phyloP scores from a whole-genome alignment of 768 basidiomycete species.

The Boletus sensibilis region DNA sequence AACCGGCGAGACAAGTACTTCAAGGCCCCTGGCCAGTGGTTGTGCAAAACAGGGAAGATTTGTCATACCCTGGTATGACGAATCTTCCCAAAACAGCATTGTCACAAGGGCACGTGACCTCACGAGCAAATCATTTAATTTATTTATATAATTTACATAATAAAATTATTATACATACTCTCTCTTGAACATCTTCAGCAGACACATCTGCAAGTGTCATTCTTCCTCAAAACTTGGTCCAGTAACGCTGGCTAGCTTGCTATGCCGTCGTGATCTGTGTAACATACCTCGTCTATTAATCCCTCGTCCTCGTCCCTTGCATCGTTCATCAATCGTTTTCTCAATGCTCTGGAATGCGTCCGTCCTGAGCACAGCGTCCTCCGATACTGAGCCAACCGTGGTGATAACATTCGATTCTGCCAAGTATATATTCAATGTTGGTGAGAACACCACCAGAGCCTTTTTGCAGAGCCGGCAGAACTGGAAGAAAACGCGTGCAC shows the following conservation, averaged over 20 bases:
- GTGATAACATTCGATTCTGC: slow-evolving; percentile 71
- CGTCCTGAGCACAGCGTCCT: slow-evolving; percentile 55
- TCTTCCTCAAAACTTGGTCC: not conserved
- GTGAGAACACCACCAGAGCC: slow-evolving; percentile 76
- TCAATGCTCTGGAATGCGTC: slow-evolving; percentile 64
- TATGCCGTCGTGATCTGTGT: slow-evolving; percentile 27
- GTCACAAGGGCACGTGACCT: not conserved
- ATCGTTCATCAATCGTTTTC: slow-evolving; percentile 11
- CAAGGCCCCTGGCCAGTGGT: too few species aligned
- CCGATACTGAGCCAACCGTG: slow-evolving; percentile 81
- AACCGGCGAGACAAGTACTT: too few species aligned
- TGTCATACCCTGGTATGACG: too few species aligned
- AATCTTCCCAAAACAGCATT: too few species aligned
- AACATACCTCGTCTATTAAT: slow-evolving; percentile 18
- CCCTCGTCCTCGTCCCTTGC: slow-evolving; percentile 15
- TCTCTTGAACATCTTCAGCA: not conserved
- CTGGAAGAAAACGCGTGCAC: slow-evolving; percentile 62
- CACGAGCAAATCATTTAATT: not conserved
- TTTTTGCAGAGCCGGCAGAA: slow-evolving; percentile 66
- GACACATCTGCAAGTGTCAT: not conserved
- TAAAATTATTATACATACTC: not conserved
- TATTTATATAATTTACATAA: not conserved
- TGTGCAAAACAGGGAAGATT: too few species aligned
- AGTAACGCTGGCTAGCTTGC: slow-evolving; percentile 26
- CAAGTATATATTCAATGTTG: slow-evolving; percentile 86